These are phyloP conservation scores for Musa acuminata DNA, from an alignment of 176 grass and related monocot species.

Conservation along the genomic window DNA sequence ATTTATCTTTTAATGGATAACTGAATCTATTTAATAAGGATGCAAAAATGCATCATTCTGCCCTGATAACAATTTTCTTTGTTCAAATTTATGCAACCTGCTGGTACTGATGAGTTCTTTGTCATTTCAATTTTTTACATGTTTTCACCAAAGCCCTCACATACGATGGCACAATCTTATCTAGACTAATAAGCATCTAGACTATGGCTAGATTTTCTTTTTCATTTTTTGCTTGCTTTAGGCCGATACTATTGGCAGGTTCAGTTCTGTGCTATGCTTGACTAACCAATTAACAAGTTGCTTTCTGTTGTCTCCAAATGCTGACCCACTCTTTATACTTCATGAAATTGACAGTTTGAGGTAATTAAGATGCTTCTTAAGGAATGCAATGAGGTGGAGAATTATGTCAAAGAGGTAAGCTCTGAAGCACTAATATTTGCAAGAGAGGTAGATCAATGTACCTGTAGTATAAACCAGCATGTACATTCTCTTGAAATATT, in stretches of 20 bases:
- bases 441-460: background rate
- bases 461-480: background rate
- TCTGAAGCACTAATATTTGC: slow-evolving; percentile 1
- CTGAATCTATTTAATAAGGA: background rate
- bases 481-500: background rate
- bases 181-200: no score
- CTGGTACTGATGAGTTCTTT: background rate
- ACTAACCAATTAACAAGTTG: background rate
- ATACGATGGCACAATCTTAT: no score
- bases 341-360: slow-evolving; percentile 42
- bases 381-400: slow-evolving; percentile 73
- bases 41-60: background rate
- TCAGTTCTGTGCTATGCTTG: background rate
- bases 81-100: background rate
- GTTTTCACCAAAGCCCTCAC: no score
- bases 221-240: no score
- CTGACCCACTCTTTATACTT: background rate
- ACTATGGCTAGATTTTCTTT: no score
- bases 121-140: no score
- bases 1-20: background rate
- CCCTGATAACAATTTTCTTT: background rate
- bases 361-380: slow-evolving; percentile 69
- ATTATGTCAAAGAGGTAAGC: slow-evolving; percentile 59
- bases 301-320: background rate
- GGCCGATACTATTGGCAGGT: no score